Conservation (phyloP, 2,329 filamentous ascomycete species). For the Phoma sp. region DNA sequence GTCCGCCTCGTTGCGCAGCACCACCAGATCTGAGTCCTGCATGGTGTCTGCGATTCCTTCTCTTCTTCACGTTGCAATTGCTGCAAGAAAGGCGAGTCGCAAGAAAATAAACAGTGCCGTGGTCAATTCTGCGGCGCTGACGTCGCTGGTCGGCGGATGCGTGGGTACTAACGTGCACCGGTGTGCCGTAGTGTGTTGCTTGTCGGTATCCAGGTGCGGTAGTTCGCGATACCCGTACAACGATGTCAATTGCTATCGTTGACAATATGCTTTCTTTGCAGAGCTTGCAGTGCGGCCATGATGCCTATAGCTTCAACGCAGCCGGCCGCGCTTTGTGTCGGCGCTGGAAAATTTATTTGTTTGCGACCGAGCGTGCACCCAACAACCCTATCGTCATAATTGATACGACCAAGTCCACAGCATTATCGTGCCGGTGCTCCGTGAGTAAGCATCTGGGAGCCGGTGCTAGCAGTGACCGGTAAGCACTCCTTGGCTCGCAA, state of each 20-base stretch:
- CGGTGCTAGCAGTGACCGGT: neutral
- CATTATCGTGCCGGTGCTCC: neutral
- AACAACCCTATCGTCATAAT: neutral
- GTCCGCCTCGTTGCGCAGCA: slow-evolving; percentile 39
- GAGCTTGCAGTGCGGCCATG: neutral
- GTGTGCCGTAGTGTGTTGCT: slow-evolving; percentile 11
- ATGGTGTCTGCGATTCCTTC: slow-evolving; percentile 18
- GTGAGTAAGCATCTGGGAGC: neutral
- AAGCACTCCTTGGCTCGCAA: neutral
- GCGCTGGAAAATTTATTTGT: slow-evolving; percentile 7
- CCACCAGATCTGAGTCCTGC: slow-evolving; percentile 41
- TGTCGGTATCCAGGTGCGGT: slow-evolving; percentile 8
- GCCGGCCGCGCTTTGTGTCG: slow-evolving; percentile 9
- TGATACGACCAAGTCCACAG: neutral
- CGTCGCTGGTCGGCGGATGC: slow-evolving; percentile 13
- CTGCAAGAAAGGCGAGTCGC: neutral
- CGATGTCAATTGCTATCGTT: neutral
- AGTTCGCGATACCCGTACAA: neutral
- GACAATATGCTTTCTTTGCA: neutral
- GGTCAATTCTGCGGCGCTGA: slow-evolving; percentile 6
- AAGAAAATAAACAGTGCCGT: neutral
- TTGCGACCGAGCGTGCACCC: slow-evolving; percentile 5
- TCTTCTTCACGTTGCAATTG: slow-evolving; percentile 3
- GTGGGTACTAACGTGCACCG: slow-evolving; percentile 4
- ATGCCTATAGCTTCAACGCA: neutral